Base-by-base conservation (phyloP, 1,284 basidiomycete species). In the Ceratobasidium sp. region DNA sequence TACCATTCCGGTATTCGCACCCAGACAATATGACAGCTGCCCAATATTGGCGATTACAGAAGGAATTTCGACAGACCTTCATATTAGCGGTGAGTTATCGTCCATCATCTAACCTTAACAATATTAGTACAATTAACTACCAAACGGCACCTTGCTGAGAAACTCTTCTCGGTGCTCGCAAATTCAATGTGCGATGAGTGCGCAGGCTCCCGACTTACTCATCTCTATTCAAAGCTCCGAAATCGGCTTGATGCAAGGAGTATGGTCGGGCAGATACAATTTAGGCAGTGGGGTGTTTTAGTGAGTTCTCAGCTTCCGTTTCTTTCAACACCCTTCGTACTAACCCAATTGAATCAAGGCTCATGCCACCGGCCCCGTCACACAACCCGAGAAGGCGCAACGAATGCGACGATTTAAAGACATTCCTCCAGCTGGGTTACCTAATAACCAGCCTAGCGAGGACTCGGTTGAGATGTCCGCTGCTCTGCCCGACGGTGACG, bases 101-200 rank as follows among this genome's bases (percentile, higher is more conserved):
- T 17, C 22, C 11, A n/a, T 13, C 22, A 22, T 15, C 40, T 29
- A 43, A n/a, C 7, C 44, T 13, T 46, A n/a, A 17, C 19, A 22
- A 65, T n/a, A n/a, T 8, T 11, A 44, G 44, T 29, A 22, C 8
- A 9, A 9, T 8, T 17, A n/a, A 56, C 9, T n/a, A 13, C 52
- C 25, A 8, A 19, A 57, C 13, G 65, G 71, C 32, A 46, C 46
- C 29, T 62, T 32, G 59, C 71, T 1, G 8, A 66, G 19, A 75
- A 75, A 40, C 22, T 75, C 13, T 64, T 29, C 22, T 66, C 59
- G n/a, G 62, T 75, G 2, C 51, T 57, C 9, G 25, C 71, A 4
- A 75, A 75, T 46, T 75, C 71, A 22, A 75, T 75, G 71, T 37
- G 59, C 8, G 71, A 75, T 37, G 71, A 75, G 37, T 40, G 49